These are phyloP conservation scores for Talaromyces thailandensis DNA, from an alignment of 495 filamentous ascomycete genomes.

Conservation along the genomic window DNA sequence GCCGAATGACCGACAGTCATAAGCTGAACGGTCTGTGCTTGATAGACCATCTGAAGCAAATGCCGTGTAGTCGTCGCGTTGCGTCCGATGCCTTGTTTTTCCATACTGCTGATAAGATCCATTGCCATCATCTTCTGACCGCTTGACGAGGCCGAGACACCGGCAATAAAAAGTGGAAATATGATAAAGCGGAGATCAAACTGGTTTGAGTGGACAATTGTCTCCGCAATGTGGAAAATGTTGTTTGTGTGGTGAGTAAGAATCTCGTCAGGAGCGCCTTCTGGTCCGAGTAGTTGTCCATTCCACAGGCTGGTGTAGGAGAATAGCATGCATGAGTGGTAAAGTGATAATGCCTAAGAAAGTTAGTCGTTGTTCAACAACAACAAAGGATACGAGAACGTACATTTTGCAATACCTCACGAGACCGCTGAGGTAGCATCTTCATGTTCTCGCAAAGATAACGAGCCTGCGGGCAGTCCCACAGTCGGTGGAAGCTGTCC, in stretches of 20 bases:
- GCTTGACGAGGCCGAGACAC: slow-evolving; percentile 30
- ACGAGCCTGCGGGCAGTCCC: slow-evolving; percentile 28
- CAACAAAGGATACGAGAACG: slow-evolving; percentile 11
- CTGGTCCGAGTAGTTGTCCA: slow-evolving; percentile 30
- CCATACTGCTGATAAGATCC: slow-evolving; percentile 39
- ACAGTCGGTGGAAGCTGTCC: slow-evolving; percentile 28
- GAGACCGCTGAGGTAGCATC: slow-evolving; percentile 28
- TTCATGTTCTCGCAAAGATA: slow-evolving; percentile 28
- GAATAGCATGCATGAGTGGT: slow-evolving; percentile 41
- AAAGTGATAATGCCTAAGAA: slow-evolving; percentile 32
- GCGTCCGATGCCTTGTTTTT: slow-evolving; percentile 41
- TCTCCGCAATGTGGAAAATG: slow-evolving; percentile 37
- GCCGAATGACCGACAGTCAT: slow-evolving; percentile 25
- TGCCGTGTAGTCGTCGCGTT: slow-evolving; percentile 37
- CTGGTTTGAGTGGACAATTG: slow-evolving; percentile 16
- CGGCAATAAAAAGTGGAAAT: slow-evolving; percentile 51
- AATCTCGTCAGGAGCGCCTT: slow-evolving; percentile 23
- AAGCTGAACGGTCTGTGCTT: slow-evolving; percentile 32
- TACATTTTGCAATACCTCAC: slow-evolving; percentile 40
- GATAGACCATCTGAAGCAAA: slow-evolving; percentile 41
- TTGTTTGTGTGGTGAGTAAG: slow-evolving; percentile 32
- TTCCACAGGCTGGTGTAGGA: slow-evolving; percentile 43
- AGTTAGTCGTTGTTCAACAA: slow-evolving; percentile 6
- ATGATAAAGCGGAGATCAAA: slow-evolving; percentile 38
- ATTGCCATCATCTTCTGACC: slow-evolving; percentile 41